A percentile compares a stretch with the other conserved stretches of the same genome.
Evolutionary conservation across 2,329 filamentous ascomycete species (phyloP).

Genomic region (Nannizziopsis barbatae): DNA sequence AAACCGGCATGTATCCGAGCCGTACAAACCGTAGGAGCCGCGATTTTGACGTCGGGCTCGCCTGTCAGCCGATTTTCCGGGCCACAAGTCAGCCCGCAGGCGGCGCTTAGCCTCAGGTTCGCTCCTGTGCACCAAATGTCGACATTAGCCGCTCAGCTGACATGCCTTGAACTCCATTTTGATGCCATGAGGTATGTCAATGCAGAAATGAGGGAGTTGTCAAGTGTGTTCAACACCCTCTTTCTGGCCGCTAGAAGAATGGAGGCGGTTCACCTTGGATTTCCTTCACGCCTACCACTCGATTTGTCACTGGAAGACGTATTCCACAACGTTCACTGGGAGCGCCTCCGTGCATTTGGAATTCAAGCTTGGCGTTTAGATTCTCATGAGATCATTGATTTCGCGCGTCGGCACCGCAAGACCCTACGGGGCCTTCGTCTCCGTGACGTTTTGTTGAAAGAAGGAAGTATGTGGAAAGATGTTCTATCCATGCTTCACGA

Average conservation of each 20-base stretch:
- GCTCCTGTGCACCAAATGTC: constrained; percentile 40
- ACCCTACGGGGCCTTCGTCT: constrained; percentile 50
- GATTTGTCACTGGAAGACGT: constrained; percentile 48
- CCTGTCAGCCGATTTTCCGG: constrained; percentile 50
- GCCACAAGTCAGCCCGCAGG: constrained; percentile 52
- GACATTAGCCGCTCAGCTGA: constrained; percentile 46
- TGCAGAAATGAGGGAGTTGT: constrained; percentile 47
- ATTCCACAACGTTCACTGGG: constrained; percentile 53
- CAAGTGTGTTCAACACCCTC: constrained; percentile 46
- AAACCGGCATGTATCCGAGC: constrained; percentile 52
- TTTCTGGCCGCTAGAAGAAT: constrained; percentile 51
- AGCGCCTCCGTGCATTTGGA: constrained; percentile 51
- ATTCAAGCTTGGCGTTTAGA: constrained; percentile 54
- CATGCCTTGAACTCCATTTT: constrained; percentile 53
- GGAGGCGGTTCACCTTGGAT: constrained; percentile 53
- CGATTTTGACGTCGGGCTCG: constrained; percentile 46
- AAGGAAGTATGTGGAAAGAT: constrained; percentile 50
- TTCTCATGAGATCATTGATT: constrained; percentile 48
- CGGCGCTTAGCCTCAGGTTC: constrained; percentile 42
- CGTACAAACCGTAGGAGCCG: constrained; percentile 47
- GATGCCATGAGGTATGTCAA: constrained; percentile 48
- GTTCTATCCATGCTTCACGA: constrained; percentile 47
- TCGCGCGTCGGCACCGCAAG: constrained; percentile 46
- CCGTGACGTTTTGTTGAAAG: constrained; percentile 49
- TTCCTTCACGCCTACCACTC: constrained; percentile 47